Evolutionary conservation across 192 early-diverging fungal genomes (phyloP).

Genomic region (Backusella australiensis): DNA sequence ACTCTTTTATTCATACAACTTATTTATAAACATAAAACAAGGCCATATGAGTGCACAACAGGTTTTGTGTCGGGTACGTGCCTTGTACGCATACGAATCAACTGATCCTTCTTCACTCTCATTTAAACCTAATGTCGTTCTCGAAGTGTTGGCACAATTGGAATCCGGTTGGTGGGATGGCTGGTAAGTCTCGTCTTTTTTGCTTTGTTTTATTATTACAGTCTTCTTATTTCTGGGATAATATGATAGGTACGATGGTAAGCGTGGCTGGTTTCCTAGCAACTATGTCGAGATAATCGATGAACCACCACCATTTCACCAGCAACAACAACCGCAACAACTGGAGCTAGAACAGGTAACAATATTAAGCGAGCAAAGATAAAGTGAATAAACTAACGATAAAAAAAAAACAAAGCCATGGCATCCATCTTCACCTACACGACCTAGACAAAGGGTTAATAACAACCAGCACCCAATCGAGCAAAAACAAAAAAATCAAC

Average conservation of each 20-base stretch:
- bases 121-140: conserved; percentile 82
- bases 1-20: not conserved
- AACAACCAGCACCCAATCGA: not conserved
- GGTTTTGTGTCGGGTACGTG: conserved; percentile 49
- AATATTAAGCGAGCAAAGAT: not conserved
- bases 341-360: not conserved
- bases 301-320: not conserved
- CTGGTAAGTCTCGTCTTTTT: conserved; percentile 40
- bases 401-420: not conserved
- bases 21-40: not conserved
- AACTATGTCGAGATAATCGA: conserved; percentile 72
- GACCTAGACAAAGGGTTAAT: not conserved
- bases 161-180: conserved; percentile 99
- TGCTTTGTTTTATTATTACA: not conserved
- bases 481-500: not conserved
- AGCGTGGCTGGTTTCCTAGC: conserved; percentile 87
- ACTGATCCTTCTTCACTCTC: conserved; percentile 75
- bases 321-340: not conserved
- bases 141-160: conserved; percentile 87
- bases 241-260: conserved; percentile 48
- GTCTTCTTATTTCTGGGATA: no score
- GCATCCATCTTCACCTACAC: not conserved
- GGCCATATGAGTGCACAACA: conserved; percentile 9
- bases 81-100: conserved; percentile 85
- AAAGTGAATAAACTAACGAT: not conserved